Base-by-base conservation (phyloP, 306 rosid genomes). In the Ormosia emarginata region DNA sequence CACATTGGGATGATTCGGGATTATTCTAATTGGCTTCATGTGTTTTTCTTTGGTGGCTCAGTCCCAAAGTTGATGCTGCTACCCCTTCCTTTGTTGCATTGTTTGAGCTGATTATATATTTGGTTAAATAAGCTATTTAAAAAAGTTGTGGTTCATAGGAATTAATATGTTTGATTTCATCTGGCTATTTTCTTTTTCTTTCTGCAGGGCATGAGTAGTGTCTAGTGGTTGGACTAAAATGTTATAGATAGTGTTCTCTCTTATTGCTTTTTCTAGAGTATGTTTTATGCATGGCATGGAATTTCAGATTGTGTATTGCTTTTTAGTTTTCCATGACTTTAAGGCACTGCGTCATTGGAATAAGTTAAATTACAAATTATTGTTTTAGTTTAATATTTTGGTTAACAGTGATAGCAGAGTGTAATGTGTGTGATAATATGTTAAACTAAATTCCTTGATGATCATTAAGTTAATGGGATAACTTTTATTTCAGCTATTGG, bases 401-500 rank as follows among this genome's bases (percentile, higher is more conserved):
- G 46, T 71, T 62, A 8, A 71, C n/a, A 41, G 33, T 43, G 15
- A 72, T 43, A 2, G 67, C 40, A 44, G 10, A 39, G 75, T 3
- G 14, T 24, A n/a, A n/a, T n/a, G n/a, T 73, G 40, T 44, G 14
- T 24, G 62, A 74, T 43, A 29, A 4, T 39, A 76, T 39, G 40
- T 29, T 68, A 12, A 39, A n/a, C 43, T 63, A 77, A 40, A 78
- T 71, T 63, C 43, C 36, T 15, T 52, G 67, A 64, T 56, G 58
- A 13, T 78, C 37, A 41, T 73, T 83, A 34, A 47, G 55, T 50
- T 40, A 65, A 43, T 55, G 50, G 37, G 8, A 24, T 78, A 59
- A 47, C 41, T 73, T 58, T 41, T 84, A 67, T 79, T 77, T 77
- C 71, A 68, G 81, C 41, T 74, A 53, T 52, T 15, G 66, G 12